Conservation (phyloP, 495 filamentous ascomycete species). For the Penicillium cosmopolitanum region DNA sequence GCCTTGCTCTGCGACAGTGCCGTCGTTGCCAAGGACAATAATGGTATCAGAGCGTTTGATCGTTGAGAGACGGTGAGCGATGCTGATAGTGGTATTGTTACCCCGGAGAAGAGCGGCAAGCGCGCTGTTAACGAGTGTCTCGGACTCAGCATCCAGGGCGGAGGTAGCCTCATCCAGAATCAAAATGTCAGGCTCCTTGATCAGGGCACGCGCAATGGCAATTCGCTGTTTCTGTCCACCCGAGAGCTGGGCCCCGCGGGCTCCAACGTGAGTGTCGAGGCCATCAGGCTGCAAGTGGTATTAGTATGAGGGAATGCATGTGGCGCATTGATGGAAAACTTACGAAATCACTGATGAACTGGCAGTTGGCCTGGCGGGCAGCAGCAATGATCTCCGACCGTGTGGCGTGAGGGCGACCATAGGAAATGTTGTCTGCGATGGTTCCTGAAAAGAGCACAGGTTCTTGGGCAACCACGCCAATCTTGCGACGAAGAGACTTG, state of each 20-base stretch:
- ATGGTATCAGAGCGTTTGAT: conserved; percentile 94
- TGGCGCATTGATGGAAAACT: conserved; percentile 27
- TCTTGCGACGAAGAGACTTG: conserved; percentile 90
- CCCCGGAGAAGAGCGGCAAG: conserved; percentile 78
- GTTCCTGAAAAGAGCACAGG: conserved; percentile 95
- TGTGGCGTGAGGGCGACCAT: conserved; percentile 81
- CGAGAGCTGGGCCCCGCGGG: conserved; percentile 89
- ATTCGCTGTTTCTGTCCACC: conserved; percentile 98
- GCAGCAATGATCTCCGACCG: conserved; percentile 81
- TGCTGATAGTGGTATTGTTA: conserved; percentile 93
- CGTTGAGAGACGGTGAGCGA: conserved; percentile 91
- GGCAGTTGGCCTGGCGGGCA: conserved; percentile 92
- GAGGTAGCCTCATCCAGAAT: conserved; percentile 95
- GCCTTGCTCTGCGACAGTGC: conserved; percentile 87
- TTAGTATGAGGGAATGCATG: conserved; percentile 17
- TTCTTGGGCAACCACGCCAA: conserved; percentile 94
- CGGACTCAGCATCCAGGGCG: conserved; percentile 95
- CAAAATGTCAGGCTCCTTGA: conserved; percentile 95
- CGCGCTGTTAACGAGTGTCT: conserved; percentile 92
- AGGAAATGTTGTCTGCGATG: conserved; percentile 95
- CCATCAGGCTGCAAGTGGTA: conserved; percentile 68
- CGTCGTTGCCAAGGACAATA: conserved; percentile 83
- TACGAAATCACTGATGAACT: conserved; percentile 92
- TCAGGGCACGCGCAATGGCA: conserved; percentile 90
- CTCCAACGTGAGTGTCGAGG: conserved; percentile 90